A percentile compares a stretch with the other conserved stretches of the same genome.
phyloP scores from a whole-genome alignment of 2,329 filamentous ascomycete species.

The Didymella exigua region DNA sequence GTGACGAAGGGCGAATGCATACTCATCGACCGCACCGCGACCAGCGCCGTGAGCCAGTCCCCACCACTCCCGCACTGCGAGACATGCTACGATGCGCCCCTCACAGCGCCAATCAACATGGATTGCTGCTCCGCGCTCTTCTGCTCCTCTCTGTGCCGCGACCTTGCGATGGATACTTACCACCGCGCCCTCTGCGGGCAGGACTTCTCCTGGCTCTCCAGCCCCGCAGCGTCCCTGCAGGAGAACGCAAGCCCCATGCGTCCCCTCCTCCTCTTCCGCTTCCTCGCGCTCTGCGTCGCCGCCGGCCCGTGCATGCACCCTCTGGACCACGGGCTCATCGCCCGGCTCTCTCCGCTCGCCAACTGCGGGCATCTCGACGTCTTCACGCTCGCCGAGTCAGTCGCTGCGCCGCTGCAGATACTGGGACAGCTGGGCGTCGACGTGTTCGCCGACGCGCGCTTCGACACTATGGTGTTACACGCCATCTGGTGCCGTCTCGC shows the following conservation, averaged over 20 bases:
- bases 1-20: slow-evolving; percentile 23
- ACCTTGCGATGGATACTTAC: slow-evolving; percentile 30
- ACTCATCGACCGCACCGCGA: slow-evolving; percentile 16
- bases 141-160: slow-evolving; percentile 34
- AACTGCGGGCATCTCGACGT: slow-evolving; percentile 33
- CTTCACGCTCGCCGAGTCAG: slow-evolving; percentile 38
- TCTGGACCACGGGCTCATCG: slow-evolving; percentile 33
- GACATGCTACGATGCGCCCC: slow-evolving; percentile 31
- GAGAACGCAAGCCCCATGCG: slow-evolving; percentile 29
- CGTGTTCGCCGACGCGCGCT: slow-evolving; percentile 18
- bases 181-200: slow-evolving; percentile 36
- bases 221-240: slow-evolving; percentile 9
- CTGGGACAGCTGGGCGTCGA: slow-evolving; percentile 38
- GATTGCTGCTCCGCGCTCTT: slow-evolving; percentile 29
- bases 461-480: slow-evolving; percentile 41
- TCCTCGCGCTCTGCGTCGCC: slow-evolving; percentile 34
- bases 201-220: slow-evolving; percentile 34
- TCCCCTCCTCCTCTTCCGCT: slow-evolving; percentile 35
- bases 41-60: slow-evolving; percentile 24
- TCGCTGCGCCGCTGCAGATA: slow-evolving; percentile 33
- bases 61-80: slow-evolving; percentile 16
- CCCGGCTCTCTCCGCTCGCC: slow-evolving; percentile 37
- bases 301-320: slow-evolving; percentile 19
- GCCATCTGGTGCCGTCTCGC: slow-evolving; percentile 40
- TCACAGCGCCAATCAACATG: slow-evolving; percentile 18